phyloP scores from a whole-genome alignment of 768 basidiomycete species.

The Gloeostereum incarnatum region DNA sequence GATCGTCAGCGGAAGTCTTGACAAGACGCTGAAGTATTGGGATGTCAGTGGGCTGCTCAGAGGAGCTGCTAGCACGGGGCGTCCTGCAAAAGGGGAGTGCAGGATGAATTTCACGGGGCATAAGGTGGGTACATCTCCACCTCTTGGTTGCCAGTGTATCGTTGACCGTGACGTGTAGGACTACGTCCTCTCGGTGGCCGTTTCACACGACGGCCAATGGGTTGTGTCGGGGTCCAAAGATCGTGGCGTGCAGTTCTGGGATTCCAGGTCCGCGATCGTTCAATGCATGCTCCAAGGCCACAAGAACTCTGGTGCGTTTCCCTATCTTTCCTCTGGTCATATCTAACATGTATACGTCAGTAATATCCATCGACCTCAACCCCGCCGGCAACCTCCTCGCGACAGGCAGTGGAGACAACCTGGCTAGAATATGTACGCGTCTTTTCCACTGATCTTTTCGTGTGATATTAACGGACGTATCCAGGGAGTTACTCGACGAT shows the following conservation, averaged over 20 bases:
- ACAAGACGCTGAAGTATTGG: conserved; percentile 86
- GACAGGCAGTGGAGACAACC: conserved; percentile 25
- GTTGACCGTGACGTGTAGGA: conserved; percentile 17
- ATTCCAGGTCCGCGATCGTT: conserved; percentile 63
- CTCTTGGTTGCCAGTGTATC: neutral
- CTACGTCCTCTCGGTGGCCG: conserved; percentile 24
- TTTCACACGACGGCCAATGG: conserved; percentile 89
- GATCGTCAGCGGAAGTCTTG: conserved; percentile 85
- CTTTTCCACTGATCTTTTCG: too few relatives aligned
- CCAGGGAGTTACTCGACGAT: too few relatives aligned
- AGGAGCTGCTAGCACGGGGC: conserved; percentile 33
- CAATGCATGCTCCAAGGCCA: conserved; percentile 89
- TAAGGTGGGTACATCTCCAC: conserved; percentile 50
- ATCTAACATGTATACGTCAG: conserved; percentile 5
- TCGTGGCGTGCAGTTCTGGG: conserved; percentile 93
- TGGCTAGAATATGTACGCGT: too few relatives aligned
- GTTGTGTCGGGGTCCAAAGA: conserved; percentile 94
- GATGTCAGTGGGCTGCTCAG: conserved; percentile 71
- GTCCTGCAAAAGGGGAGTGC: conserved; percentile 37
- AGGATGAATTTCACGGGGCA: conserved; percentile 86
- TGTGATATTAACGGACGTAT: too few relatives aligned
- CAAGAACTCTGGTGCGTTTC: conserved; percentile 44
- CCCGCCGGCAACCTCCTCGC: conserved; percentile 22
- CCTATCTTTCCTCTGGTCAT: neutral
- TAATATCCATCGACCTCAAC: conserved; percentile 23